These are phyloP conservation scores for Chalaropsis ovoidea DNA, from an alignment of 2,329 filamentous ascomycete genomes.

Conservation along the genomic window DNA sequence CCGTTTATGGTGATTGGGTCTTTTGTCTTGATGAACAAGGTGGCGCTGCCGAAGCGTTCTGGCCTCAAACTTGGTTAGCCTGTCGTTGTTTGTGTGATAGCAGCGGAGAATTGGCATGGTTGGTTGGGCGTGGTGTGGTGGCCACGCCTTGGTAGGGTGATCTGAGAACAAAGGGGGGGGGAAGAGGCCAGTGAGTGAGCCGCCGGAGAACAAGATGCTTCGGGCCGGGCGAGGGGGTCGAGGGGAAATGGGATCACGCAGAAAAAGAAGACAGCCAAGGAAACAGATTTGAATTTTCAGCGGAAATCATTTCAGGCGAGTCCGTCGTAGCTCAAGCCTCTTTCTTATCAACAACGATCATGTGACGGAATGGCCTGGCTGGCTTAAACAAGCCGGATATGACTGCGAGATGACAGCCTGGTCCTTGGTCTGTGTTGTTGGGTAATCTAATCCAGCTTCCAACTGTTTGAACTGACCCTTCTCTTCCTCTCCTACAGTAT, in stretches of 20 bases:
- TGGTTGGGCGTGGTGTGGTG: too few species aligned
- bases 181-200: background rate
- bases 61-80: constrained; percentile 1
- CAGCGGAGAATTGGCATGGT: too few species aligned
- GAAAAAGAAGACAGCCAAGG: background rate
- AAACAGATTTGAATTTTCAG: background rate
- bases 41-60: background rate
- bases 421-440: background rate
- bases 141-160: background rate
- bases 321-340: background rate
- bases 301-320: background rate
- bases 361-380: background rate
- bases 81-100: too few species aligned
- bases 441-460: background rate
- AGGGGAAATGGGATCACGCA: background rate
- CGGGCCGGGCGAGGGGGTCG: background rate
- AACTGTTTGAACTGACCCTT: background rate
- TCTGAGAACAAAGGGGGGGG: background rate
- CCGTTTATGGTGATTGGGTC: background rate
- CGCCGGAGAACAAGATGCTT: background rate
- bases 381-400: background rate
- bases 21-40: background rate
- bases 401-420: background rate
- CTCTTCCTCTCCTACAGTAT: background rate
- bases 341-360: background rate